These are phyloP conservation scores for Ceratocystiopsis sp. DNA, from an alignment of 2,329 filamentous ascomycete species.

Conservation along the genomic window DNA sequence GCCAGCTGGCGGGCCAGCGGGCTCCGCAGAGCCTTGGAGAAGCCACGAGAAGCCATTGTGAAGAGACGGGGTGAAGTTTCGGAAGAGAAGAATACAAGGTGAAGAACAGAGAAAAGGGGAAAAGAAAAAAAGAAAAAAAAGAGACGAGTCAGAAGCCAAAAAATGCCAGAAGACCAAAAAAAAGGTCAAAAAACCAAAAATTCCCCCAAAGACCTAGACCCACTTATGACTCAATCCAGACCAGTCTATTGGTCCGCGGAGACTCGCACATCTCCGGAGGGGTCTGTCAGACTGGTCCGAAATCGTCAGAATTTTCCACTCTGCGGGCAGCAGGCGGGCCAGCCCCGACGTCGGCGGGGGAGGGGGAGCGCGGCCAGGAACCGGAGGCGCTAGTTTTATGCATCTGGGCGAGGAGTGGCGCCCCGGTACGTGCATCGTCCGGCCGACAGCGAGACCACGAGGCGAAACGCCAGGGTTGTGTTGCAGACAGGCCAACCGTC, in stretches of 20 bases:
- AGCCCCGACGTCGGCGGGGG: too few relatives aligned
- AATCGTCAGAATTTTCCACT: too few relatives aligned
- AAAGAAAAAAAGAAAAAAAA: conserved; percentile 1
- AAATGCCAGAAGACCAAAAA: background rate
- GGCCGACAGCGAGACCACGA: too few relatives aligned
- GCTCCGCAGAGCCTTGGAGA: conserved; percentile 50
- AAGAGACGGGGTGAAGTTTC: background rate
- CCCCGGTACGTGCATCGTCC: too few relatives aligned
- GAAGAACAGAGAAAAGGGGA: conserved; percentile 2
- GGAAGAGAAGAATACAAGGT: background rate
- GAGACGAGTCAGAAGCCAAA: background rate
- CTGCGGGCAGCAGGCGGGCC: too few relatives aligned
- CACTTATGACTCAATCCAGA: too few relatives aligned
- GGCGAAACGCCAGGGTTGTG: too few relatives aligned
- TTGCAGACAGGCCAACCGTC: background rate
- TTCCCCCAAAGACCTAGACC: too few relatives aligned
- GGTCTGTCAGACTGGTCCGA: too few relatives aligned
- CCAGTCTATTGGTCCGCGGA: conserved; percentile 8
- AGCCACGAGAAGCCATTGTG: conserved; percentile 62
- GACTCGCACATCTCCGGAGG: conserved; percentile 8
- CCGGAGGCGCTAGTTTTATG: too few relatives aligned
- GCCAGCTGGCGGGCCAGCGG: conserved; percentile 47
- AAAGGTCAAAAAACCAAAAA: background rate
- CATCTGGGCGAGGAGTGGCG: background rate
- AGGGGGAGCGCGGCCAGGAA: too few relatives aligned